Evolutionary conservation across 768 basidiomycete species (phyloP), one percentile per base, ranked within the genome.

Genomic region (Kwoniella shandongensis): DNA sequence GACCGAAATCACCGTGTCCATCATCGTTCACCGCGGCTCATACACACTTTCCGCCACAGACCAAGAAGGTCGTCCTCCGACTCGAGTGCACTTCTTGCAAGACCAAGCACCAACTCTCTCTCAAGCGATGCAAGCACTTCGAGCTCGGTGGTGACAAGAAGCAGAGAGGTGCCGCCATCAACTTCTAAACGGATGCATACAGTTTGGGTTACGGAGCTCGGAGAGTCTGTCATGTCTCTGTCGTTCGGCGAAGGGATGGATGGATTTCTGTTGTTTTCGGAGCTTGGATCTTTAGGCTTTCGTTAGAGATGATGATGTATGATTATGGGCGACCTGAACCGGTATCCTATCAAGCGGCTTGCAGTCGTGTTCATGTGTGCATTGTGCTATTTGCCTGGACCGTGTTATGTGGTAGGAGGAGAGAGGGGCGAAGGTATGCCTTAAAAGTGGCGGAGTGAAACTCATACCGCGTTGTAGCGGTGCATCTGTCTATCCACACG

Each of bases 51-150:
- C 20, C 6, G 6, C 32, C 15, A 45, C 66, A 59, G 59, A 98
- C 94, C 65, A 99, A 98, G 88, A 99, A 99, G 84, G 91, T 99
- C 70, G 96, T 99, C 56, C 82, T 99, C 67, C 86, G 94, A 78
- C 80, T 99, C 73, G 96, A 98, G 79, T 98, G 96, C 84, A 96
- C 91, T 39, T 84, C 85, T 45, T 99, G 94, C 88, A 98, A 97
- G 78, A 91, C 92, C 81, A 97, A 97, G 84, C 89, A 90, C 88
- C 92, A 94, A 78, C 76, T 98, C 57, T 73, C 89, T 12, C 83
- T 99, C 77, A 99, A 99, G 83, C 92, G 96, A 69, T 97, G 92
- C 93, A 99, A 99, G 80, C 94, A 99, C 83, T 98, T 99, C 83
- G 94, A 98, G 82, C 87, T 97, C 52, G 94, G 96, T 79, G 96